Conservation (phyloP, 495 filamentous ascomycete genomes). For the Xylona heveae region DNA sequence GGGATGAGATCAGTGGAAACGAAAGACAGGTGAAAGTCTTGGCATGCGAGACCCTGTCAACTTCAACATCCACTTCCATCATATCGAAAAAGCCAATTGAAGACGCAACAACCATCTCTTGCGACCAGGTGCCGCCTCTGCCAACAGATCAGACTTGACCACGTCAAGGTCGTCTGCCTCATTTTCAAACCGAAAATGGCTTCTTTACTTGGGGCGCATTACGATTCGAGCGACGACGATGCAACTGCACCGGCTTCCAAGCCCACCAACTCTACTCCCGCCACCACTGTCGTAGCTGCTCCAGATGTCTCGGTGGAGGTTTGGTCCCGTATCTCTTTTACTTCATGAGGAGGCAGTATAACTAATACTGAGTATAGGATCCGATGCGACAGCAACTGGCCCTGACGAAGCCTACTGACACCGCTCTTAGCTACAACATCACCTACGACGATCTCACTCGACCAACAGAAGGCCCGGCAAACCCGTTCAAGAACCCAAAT, state of each 20-base stretch:
- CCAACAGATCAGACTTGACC: too few relatives aligned
- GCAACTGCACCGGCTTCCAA: constrained; percentile 9
- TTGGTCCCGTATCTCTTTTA: constrained; percentile 21
- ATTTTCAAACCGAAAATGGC: constrained; percentile 19
- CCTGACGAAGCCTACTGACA: constrained; percentile 30
- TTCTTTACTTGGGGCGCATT: constrained; percentile 24
- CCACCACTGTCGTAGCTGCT: constrained; percentile 27
- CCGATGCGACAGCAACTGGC: constrained; percentile 34
- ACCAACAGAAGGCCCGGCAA: constrained; percentile 48
- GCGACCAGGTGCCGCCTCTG: too few relatives aligned
- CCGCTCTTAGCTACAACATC: constrained; percentile 34
- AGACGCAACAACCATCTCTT: too few relatives aligned
- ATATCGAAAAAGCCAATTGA: too few relatives aligned
- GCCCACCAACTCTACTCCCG: constrained; percentile 11
- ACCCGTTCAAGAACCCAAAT: constrained; percentile 53
- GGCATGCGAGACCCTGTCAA: too few relatives aligned
- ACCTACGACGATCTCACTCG: constrained; percentile 53
- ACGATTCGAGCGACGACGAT: constrained; percentile 32
- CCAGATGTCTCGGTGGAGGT: constrained; percentile 42
- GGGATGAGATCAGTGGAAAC: too few relatives aligned
- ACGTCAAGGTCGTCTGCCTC: too few relatives aligned
- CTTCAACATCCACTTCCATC: too few relatives aligned
- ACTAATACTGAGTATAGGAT: constrained; percentile 21
- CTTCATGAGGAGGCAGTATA: constrained; percentile 15
- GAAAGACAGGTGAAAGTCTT: too few relatives aligned